Evolutionary conservation across 78 protist species (phyloP).

Genomic region (Cyanophora paradoxa): DNA sequence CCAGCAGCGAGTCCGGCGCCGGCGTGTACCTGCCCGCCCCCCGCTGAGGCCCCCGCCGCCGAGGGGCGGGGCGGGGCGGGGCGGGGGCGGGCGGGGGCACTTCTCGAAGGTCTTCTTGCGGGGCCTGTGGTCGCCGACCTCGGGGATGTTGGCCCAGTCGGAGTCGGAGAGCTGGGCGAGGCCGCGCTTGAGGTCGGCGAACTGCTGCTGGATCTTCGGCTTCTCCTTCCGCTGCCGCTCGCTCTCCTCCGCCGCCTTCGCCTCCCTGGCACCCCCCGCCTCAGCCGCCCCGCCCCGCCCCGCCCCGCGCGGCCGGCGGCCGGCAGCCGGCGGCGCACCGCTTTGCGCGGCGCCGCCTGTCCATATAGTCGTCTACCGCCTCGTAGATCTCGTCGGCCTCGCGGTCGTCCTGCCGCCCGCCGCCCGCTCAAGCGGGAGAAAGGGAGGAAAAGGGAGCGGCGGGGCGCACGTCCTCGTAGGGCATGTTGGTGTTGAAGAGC

Average conservation of each 20-base stretch:
- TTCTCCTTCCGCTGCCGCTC: constrained; percentile 21
- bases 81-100: too few species aligned
- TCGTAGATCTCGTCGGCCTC: constrained; percentile 30
- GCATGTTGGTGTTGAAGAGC: constrained; percentile 29
- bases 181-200: constrained; percentile 69
- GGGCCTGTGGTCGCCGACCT: constrained; percentile 38
- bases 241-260: constrained; percentile 16
- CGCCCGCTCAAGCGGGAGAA: not conserved
- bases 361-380: constrained; percentile 33
- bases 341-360: constrained; percentile 35
- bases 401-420: constrained; percentile 1
- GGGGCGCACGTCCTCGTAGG: constrained; percentile 51
- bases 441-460: not conserved
- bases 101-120: not conserved
- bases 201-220: constrained; percentile 72
- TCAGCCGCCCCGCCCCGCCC: constrained; percentile 24
- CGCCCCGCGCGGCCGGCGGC: too few species aligned
- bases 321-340: too few species aligned
- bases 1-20: constrained; percentile 44
- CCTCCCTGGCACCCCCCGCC: constrained; percentile 22
- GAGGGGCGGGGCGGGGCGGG: not conserved
- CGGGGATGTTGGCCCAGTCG: constrained; percentile 64
- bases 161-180: constrained; percentile 33
- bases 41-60: not conserved
- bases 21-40: not conserved